phyloP scores from a whole-genome alignment of 257 asterid species.

The Penstemon davidsonii region DNA sequence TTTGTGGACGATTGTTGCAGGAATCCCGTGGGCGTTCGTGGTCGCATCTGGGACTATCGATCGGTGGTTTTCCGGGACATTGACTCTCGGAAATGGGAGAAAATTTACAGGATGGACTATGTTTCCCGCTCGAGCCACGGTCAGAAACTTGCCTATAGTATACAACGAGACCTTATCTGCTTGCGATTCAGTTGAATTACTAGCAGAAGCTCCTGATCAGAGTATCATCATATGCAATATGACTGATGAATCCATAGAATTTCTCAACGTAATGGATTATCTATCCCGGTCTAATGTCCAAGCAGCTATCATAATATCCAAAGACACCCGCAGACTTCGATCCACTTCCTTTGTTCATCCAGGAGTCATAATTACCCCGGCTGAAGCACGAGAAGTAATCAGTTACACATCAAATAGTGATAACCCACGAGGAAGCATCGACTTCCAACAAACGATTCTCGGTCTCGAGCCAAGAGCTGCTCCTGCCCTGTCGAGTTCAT shows the following conservation, averaged over 20 bases:
- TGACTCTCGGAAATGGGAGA: slow-evolving; percentile 40
- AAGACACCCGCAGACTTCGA: slow-evolving; percentile 17
- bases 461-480: slow-evolving; percentile 41
- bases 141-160: slow-evolving; percentile 27
- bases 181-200: slow-evolving; percentile 20
- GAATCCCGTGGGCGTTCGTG: slow-evolving; percentile 38
- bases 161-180: slow-evolving; percentile 24
- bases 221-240: slow-evolving; percentile 33
- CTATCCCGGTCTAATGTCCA: slow-evolving; percentile 14
- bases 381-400: slow-evolving; percentile 25
- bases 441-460: slow-evolving; percentile 35
- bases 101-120: slow-evolving; percentile 33
- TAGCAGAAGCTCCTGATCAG: slow-evolving; percentile 7
- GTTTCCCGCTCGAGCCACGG: slow-evolving; percentile 27
- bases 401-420: slow-evolving; percentile 10
- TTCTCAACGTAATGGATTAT: not conserved
- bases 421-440: slow-evolving; percentile 34
- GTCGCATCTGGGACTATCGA: slow-evolving; percentile 39
- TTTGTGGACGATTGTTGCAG: slow-evolving; percentile 12
- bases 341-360: slow-evolving; percentile 27
- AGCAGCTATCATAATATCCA: slow-evolving; percentile 35
- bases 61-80: slow-evolving; percentile 39
- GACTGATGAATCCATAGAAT: not conserved
- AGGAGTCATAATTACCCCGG: slow-evolving; percentile 28
- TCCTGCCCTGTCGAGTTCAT: slow-evolving; percentile 29